Evolutionary conservation across 1,139 yeast genomes (phyloP).

Genomic region (Hemisphaericaspora xylofermentans): DNA sequence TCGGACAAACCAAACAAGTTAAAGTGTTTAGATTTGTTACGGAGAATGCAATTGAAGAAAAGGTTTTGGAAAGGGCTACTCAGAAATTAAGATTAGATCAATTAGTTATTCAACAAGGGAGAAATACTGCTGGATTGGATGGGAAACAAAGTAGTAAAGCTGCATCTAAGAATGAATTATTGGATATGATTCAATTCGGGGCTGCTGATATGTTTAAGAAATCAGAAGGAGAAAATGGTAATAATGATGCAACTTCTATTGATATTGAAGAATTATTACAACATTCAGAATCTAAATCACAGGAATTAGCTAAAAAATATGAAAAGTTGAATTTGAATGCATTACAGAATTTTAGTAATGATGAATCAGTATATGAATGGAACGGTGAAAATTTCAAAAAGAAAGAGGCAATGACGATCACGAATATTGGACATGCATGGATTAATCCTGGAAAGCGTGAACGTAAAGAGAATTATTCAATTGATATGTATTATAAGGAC

Average conservation of each 20-base stretch:
- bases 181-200: conserved; percentile 81
- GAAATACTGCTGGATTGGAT: conserved; percentile 39
- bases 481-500: conserved; percentile 78
- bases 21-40: conserved; percentile 74
- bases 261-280: conserved; percentile 63
- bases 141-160: conserved; percentile 42
- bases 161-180: conserved; percentile 64
- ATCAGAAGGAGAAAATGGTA: conserved; percentile 14
- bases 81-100: conserved; percentile 78
- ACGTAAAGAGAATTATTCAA: conserved; percentile 73
- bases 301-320: conserved; percentile 61
- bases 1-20: conserved; percentile 82
- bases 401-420: conserved; percentile 46
- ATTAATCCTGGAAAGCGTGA: conserved; percentile 77
- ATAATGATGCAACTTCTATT: conserved; percentile 41
- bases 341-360: conserved; percentile 65
- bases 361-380: conserved; percentile 80
- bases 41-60: conserved; percentile 79
- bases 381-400: conserved; percentile 79
- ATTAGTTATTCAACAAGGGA: conserved; percentile 77
- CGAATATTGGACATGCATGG: conserved; percentile 55
- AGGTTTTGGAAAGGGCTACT: conserved; percentile 76
- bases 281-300: conserved; percentile 63
- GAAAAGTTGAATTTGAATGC: conserved; percentile 71
- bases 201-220: conserved; percentile 60